Conservation (phyloP, 2,329 filamentous ascomycete species). For the Arachnomyces sp. region DNA sequence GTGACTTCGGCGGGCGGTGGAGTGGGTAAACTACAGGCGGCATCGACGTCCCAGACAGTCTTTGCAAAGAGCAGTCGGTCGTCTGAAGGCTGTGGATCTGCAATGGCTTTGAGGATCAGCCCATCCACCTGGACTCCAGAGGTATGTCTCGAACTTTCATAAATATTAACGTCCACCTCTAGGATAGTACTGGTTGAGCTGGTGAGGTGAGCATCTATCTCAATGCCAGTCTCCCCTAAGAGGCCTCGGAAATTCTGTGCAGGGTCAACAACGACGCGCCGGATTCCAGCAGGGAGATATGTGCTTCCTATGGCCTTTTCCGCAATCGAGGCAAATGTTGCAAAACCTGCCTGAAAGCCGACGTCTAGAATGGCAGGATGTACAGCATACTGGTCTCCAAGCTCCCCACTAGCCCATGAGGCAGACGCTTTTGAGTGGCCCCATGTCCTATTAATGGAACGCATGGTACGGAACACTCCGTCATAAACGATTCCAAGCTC, state of each 20-base stretch:
- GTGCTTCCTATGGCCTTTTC: not conserved
- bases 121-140: not conserved
- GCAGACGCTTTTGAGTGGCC: not conserved
- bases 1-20: not conserved
- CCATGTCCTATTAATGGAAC: not conserved
- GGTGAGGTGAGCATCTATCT: no score
- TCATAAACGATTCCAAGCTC: not conserved
- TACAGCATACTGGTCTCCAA: not conserved
- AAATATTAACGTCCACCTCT: no score
- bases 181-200: no score
- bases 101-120: not conserved
- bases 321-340: not conserved
- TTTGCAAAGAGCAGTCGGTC: conserved; percentile 1
- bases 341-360: not conserved
- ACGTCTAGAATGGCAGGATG: not conserved
- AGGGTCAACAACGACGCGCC: not conserved
- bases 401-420: no score
- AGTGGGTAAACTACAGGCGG: no score
- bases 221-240: no score
- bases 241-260: not conserved
- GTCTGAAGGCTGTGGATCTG: not conserved
- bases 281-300: not conserved
- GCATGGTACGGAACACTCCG: not conserved
- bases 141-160: not conserved
- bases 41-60: not conserved